These are phyloP conservation scores for Candida orba DNA, from an alignment of 805 yeast species.

Conservation along the genomic window DNA sequence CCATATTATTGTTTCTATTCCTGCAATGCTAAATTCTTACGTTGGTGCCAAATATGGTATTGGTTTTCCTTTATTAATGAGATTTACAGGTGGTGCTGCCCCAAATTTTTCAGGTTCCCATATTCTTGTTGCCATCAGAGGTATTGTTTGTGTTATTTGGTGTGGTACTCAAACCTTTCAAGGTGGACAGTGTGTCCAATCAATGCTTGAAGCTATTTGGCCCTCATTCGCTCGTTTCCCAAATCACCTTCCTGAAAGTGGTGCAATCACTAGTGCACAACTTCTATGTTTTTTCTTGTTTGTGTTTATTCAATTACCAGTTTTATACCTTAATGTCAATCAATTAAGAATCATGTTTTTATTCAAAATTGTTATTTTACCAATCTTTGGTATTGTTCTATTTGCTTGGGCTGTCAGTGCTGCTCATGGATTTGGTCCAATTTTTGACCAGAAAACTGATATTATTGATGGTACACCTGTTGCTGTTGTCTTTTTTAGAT, in stretches of 20 bases:
- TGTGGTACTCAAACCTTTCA: slow-evolving; percentile 68
- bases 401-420: slow-evolving; percentile 27
- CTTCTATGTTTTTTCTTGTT: slow-evolving; percentile 29
- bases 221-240: slow-evolving; percentile 34
- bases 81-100: slow-evolving; percentile 30
- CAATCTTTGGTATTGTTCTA: slow-evolving; percentile 27
- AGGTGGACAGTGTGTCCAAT: slow-evolving; percentile 65
- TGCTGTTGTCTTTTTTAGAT: slow-evolving; percentile 19
- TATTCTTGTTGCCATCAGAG: slow-evolving; percentile 25
- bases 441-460: slow-evolving; percentile 16
- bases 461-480: slow-evolving; percentile 21
- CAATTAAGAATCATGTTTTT: slow-evolving; percentile 30
- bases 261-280: slow-evolving; percentile 24
- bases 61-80: slow-evolving; percentile 28
- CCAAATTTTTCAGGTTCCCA: slow-evolving; percentile 28
- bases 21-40: slow-evolving; percentile 17
- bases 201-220: slow-evolving; percentile 59
- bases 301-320: slow-evolving; percentile 27
- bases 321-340: slow-evolving; percentile 27
- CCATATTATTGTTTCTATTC: slow-evolving; percentile 22
- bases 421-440: slow-evolving; percentile 24
- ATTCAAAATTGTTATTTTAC: slow-evolving; percentile 25
- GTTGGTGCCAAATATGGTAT: slow-evolving; percentile 29
- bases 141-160: slow-evolving; percentile 41
- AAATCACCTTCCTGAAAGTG: slow-evolving; percentile 25